Evolutionary conservation across 148 eudicot species (phyloP).

Genomic region (Fagopyrum esculentum): DNA sequence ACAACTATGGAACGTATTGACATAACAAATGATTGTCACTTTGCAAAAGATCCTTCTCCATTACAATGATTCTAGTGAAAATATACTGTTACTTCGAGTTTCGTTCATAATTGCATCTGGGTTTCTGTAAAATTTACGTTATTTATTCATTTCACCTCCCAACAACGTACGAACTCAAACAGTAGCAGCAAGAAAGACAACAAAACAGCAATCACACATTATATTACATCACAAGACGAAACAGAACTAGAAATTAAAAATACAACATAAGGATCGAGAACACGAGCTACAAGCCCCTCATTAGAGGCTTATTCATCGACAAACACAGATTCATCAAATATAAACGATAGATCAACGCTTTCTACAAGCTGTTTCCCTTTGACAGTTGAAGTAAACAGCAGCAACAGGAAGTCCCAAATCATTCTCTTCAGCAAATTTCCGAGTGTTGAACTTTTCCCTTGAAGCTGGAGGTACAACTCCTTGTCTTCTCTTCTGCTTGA

Average conservation of each 20-base stretch:
- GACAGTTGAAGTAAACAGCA: constrained; percentile 67
- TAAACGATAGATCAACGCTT: constrained; percentile 26
- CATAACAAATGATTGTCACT: background rate
- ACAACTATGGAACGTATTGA: no score
- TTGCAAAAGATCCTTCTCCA: background rate
- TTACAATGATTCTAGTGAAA: background rate
- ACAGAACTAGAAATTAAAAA: background rate
- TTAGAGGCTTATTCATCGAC: background rate
- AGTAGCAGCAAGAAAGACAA: background rate
- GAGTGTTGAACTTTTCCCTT: constrained; percentile 43
- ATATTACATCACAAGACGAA: background rate
- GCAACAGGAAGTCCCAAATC: constrained; percentile 56
- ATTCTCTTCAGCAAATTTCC: constrained; percentile 45
- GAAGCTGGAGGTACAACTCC: constrained; percentile 22
- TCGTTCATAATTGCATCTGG: background rate
- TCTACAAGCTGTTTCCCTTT: constrained; percentile 65
- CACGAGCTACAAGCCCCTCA: background rate
- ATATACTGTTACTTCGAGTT: no score
- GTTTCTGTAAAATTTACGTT: background rate
- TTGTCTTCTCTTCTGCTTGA: constrained; percentile 49
- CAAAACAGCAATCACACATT: background rate
- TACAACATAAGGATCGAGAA: background rate
- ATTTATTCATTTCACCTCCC: background rate
- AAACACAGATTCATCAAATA: background rate
- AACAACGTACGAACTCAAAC: background rate